These are phyloP conservation scores for Candida sp. DNA, from an alignment of 1,139 yeast species.

Conservation along the genomic window DNA sequence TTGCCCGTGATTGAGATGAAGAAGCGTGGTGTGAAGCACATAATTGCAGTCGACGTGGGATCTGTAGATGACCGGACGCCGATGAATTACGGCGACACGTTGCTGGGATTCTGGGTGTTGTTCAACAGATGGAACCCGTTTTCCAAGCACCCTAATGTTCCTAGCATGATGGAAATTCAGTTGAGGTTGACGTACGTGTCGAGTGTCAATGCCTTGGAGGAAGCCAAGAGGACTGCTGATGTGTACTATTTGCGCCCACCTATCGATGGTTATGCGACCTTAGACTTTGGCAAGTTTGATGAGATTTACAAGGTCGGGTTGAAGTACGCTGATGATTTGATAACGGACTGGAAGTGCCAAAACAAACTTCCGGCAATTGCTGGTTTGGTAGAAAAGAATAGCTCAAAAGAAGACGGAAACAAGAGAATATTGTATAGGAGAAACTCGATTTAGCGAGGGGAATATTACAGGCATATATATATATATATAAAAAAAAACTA, in stretches of 20 bases:
- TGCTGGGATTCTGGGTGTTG: slow-evolving; percentile 92
- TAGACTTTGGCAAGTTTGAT: slow-evolving; percentile 92
- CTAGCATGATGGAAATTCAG: slow-evolving; percentile 95
- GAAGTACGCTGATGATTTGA: slow-evolving; percentile 65
- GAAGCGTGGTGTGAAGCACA: slow-evolving; percentile 81
- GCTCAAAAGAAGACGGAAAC: slow-evolving; percentile 18
- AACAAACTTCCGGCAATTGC: slow-evolving; percentile 68
- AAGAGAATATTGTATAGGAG: slow-evolving; percentile 50
- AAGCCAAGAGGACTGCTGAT: slow-evolving; percentile 84
- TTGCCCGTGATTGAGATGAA: slow-evolving; percentile 93
- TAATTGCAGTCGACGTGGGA: slow-evolving; percentile 98
- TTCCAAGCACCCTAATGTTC: slow-evolving; percentile 85
- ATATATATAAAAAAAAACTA: no score
- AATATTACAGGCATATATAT: neutral
- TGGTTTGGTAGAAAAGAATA: slow-evolving; percentile 43
- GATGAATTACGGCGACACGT: slow-evolving; percentile 90
- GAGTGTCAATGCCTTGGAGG: slow-evolving; percentile 90
- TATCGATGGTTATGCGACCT: slow-evolving; percentile 86
- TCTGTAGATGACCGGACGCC: slow-evolving; percentile 93
- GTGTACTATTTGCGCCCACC: slow-evolving; percentile 95
- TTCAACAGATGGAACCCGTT: slow-evolving; percentile 92
- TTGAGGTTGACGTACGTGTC: slow-evolving; percentile 94
- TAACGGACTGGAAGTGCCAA: slow-evolving; percentile 56
- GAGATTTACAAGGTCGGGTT: slow-evolving; percentile 87
- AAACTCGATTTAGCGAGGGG: slow-evolving; percentile 55